These are phyloP conservation scores for Bryopsis sp. DNA, from an alignment of 139 green algal genomes.

Conservation along the genomic window DNA sequence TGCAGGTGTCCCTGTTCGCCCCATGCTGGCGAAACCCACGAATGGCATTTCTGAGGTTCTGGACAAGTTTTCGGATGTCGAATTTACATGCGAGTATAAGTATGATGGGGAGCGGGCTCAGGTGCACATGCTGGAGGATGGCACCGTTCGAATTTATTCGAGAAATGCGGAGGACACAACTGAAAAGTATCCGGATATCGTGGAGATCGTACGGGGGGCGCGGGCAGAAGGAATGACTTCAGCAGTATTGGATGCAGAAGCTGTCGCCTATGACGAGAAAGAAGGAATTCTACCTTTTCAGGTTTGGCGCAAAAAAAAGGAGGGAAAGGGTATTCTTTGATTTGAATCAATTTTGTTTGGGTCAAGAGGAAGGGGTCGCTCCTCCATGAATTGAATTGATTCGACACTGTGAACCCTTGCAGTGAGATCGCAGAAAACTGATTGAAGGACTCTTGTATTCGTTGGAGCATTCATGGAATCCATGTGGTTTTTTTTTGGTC, in stretches of 20 bases:
- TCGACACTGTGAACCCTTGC: no score
- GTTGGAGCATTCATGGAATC: no score
- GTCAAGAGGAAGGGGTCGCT: no score
- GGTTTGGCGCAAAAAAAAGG: constrained; percentile 27
- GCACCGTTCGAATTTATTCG: constrained; percentile 58
- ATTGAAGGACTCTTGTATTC: no score
- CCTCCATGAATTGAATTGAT: no score
- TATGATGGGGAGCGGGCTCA: constrained; percentile 89
- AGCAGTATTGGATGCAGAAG: constrained; percentile 88
- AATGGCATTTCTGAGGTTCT: constrained; percentile 80
- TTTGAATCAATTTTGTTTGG: no score
- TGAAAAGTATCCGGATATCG: constrained; percentile 86
- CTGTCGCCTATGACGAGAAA: constrained; percentile 77
- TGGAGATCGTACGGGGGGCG: constrained; percentile 41
- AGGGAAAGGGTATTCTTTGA: neutral
- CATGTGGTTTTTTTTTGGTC: constrained; percentile 25
- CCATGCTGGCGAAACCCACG: constrained; percentile 94
- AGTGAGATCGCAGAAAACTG: no score
- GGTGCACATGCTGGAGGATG: constrained; percentile 64
- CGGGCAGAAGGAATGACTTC: constrained; percentile 37
- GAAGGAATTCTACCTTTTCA: constrained; percentile 93
- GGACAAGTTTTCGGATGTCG: constrained; percentile 73
- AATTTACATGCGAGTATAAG: constrained; percentile 98
- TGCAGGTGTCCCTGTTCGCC: constrained; percentile 38
- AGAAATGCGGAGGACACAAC: constrained; percentile 90